Evolutionary conservation across 1,284 basidiomycete species (phyloP), one percentile per base, ranked within the genome.

Genomic region (Heterobasidion irregulare): DNA sequence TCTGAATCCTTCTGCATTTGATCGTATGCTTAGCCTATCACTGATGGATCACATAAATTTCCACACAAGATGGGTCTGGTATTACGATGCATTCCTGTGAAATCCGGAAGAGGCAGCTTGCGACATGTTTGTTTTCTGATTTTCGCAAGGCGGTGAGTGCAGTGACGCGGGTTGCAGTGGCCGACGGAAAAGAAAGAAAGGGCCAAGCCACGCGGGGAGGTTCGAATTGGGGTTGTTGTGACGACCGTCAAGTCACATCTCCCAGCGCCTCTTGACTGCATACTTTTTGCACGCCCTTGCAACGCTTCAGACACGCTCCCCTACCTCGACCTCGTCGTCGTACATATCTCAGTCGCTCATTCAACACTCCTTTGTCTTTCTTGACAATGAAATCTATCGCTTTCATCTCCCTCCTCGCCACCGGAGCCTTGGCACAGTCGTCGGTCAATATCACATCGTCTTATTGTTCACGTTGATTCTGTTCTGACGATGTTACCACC

Each of bases 311-410:
- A 50, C 49, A 50, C 49, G 49, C 49, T 18, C 33, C 13, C 19
- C 47, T 10, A 41, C 60, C 53, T 63, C 65, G 57, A 65, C 62
- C 57, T 67, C 70, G 72, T 75, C 70, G 67, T 73, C 72, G 69
- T 71, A 69, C 70, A 70, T 73, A 64, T 77, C 68, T 62, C 72
- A 80, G 58, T 63, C 63, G 57, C 59, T 64, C 61, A 59, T 61
- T 62, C 56, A 64, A 61, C 59, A 63, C 33, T 36, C 45, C 38
- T 36, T 26, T 9, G 34, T 26, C 47, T 8, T 36, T 53, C 44
- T 66, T 65, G 63, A 74, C 75, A 72, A 72, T 83, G 71, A 77
- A 76, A 65, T 74, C 75, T 52, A 62, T 81, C 58, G 71, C 76
- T 51, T 64, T 79, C 57, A 57, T 77, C 58, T 74, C 79, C 38